A percentile compares a stretch with the other conserved stretches of the same genome.
These are phyloP conservation scores for Colletotrichum cordylinicola DNA, from an alignment of 2,329 filamentous ascomycete species.

Conservation along the genomic window DNA sequence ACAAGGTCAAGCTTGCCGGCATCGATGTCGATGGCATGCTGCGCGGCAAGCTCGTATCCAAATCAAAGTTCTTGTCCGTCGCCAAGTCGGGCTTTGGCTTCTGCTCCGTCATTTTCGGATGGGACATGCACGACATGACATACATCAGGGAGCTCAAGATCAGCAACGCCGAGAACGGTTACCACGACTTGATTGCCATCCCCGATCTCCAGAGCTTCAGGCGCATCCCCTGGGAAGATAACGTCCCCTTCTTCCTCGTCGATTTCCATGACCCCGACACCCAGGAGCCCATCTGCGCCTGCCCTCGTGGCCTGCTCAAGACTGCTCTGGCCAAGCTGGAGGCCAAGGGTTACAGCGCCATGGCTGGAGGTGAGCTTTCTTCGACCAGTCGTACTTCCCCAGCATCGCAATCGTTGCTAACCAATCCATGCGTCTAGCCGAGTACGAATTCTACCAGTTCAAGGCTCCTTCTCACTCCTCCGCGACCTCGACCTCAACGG, in stretches of 20 bases:
- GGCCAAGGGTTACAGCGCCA: constrained; percentile 75
- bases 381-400: not conserved
- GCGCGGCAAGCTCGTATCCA: constrained; percentile 89
- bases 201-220: constrained; percentile 80
- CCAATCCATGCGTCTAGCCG: constrained; percentile 61
- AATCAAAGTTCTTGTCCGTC: constrained; percentile 89
- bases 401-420: not conserved
- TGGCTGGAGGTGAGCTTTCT: constrained; percentile 79
- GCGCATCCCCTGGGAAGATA: constrained; percentile 88
- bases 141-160: constrained; percentile 86
- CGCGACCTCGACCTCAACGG: constrained; percentile 69
- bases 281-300: constrained; percentile 73
- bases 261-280: constrained; percentile 86
- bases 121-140: constrained; percentile 96
- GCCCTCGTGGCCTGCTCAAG: constrained; percentile 78
- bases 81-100: constrained; percentile 86
- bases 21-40: constrained; percentile 87
- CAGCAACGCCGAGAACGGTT: constrained; percentile 90
- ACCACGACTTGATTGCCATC: constrained; percentile 82
- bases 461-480: constrained; percentile 63
- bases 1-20: constrained; percentile 85
- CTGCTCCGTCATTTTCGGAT: constrained; percentile 93
- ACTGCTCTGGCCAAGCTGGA: constrained; percentile 71
- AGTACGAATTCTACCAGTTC: constrained; percentile 97
- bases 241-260: constrained; percentile 85